Percentiles rank a stretch among this genome's conserved stretches.
These are phyloP conservation scores for Solidago caesia DNA, from an alignment of 129 eudicot genomes.

Conservation along the genomic window DNA sequence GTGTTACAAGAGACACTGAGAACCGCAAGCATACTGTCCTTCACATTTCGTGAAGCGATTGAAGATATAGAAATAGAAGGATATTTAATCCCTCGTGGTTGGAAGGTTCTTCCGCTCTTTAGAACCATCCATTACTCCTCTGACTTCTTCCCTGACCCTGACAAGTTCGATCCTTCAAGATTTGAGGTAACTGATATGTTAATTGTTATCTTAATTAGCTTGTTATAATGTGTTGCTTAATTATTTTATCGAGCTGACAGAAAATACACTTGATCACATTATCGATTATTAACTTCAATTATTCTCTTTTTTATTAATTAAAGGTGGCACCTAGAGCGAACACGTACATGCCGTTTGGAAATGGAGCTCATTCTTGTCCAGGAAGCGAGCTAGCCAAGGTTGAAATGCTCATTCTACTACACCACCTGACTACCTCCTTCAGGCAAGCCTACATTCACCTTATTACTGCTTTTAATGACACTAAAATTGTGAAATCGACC, in stretches of 20 bases:
- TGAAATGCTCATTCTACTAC: constrained; percentile 72
- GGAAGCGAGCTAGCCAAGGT: constrained; percentile 88
- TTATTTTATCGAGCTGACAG: neutral
- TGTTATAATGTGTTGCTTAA: neutral
- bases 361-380: constrained; percentile 83
- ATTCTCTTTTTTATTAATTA: constrained; percentile 3
- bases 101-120: constrained; percentile 97
- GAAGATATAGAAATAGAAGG: constrained; percentile 87
- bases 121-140: constrained; percentile 73
- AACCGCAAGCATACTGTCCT: constrained; percentile 66
- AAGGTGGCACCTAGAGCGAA: constrained; percentile 70
- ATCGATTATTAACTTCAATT: neutral
- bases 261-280: neutral
- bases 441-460: constrained; percentile 38
- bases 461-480: neutral
- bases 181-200: constrained; percentile 50
- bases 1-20: constrained; percentile 87
- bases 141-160: constrained; percentile 67
- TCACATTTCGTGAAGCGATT: constrained; percentile 87
- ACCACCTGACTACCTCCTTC: constrained; percentile 65
- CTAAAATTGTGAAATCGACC: neutral
- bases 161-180: constrained; percentile 85
- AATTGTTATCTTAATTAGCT: neutral
- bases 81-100: constrained; percentile 73
- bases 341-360: constrained; percentile 85